These are phyloP conservation scores for Fusarium cicatricum DNA, from an alignment of 2,329 filamentous ascomycete genomes.

Conservation along the genomic window DNA sequence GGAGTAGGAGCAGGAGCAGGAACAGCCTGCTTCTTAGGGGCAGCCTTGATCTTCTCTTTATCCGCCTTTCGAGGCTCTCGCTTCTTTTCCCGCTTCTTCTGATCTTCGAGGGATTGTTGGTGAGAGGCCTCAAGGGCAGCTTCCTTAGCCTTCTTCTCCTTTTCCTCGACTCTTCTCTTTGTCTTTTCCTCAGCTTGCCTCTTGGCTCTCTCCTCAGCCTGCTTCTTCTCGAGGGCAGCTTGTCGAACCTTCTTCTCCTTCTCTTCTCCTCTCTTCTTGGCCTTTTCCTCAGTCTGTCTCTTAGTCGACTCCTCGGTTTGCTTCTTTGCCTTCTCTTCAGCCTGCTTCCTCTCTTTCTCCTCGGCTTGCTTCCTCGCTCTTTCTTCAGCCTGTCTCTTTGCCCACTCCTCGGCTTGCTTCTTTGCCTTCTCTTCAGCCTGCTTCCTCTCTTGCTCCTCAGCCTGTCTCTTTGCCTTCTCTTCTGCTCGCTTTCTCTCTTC, in stretches of 20 bases:
- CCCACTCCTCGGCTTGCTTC: slow-evolving; percentile 4
- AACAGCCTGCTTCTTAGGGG: not conserved
- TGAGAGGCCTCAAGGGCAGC: slow-evolving; percentile 2
- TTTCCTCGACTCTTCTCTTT: too few relatives aligned
- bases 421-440: too few relatives aligned
- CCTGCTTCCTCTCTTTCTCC: too few relatives aligned
- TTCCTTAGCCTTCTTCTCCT: not conserved
- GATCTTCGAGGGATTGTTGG: not conserved
- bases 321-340: too few relatives aligned
- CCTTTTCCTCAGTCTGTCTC: not conserved
- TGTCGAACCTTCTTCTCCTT: not conserved
- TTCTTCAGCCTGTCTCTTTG: slow-evolving; percentile 1
- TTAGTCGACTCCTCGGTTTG: too few relatives aligned
- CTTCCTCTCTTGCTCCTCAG: too few relatives aligned
- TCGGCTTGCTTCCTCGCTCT: not conserved
- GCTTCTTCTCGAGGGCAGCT: too few relatives aligned
- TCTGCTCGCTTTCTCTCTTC: too few relatives aligned
- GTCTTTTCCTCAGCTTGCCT: not conserved
- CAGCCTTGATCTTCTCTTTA: slow-evolving; percentile 1
- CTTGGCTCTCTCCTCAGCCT: not conserved
- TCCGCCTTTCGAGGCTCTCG: slow-evolving; percentile 1
- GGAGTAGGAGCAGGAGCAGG: too few relatives aligned
- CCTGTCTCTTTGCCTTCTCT: too few relatives aligned
- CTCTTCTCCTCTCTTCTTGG: slow-evolving; percentile 1
- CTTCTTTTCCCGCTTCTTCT: not conserved